phyloP scores from a whole-genome alignment of 1,139 yeast genomes.

The Blastobotrys illinoisensis region DNA sequence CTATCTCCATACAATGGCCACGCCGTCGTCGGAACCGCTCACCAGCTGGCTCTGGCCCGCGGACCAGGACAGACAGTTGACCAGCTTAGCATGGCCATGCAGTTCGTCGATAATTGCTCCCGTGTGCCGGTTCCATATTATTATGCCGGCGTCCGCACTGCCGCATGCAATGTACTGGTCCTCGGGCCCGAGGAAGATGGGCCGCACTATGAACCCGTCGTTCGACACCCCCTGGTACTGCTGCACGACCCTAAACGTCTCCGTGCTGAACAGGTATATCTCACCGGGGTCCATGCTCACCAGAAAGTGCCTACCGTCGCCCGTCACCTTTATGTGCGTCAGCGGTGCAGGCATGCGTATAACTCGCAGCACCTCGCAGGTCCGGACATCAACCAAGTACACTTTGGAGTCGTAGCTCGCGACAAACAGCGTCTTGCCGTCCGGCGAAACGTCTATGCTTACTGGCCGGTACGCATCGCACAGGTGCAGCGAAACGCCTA shows the following conservation, averaged over 20 bases:
- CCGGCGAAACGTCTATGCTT: slow-evolving; percentile 61
- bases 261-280: slow-evolving; percentile 70
- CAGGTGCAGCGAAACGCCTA: slow-evolving; percentile 33
- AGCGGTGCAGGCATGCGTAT: slow-evolving; percentile 45
- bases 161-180: slow-evolving; percentile 76
- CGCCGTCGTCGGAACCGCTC: slow-evolving; percentile 7
- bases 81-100: slow-evolving; percentile 63
- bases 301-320: slow-evolving; percentile 45
- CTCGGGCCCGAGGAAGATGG: slow-evolving; percentile 66
- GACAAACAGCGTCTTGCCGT: slow-evolving; percentile 57
- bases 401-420: slow-evolving; percentile 47
- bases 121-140: slow-evolving; percentile 72
- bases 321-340: slow-evolving; percentile 36
- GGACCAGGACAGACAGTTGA: slow-evolving; percentile 78
- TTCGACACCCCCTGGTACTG: slow-evolving; percentile 71
- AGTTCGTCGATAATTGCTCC: slow-evolving; percentile 63
- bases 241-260: slow-evolving; percentile 45
- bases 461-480: slow-evolving; percentile 52
- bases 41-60: slow-evolving; percentile 1
- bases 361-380: neutral
- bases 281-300: slow-evolving; percentile 73
- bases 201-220: slow-evolving; percentile 58
- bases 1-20: slow-evolving; percentile 5
- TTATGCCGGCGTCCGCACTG: slow-evolving; percentile 74
- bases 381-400: neutral